Evolutionary conservation across 1,284 basidiomycete species (phyloP).

Genomic region (Pyrrhoderma noxium): DNA sequence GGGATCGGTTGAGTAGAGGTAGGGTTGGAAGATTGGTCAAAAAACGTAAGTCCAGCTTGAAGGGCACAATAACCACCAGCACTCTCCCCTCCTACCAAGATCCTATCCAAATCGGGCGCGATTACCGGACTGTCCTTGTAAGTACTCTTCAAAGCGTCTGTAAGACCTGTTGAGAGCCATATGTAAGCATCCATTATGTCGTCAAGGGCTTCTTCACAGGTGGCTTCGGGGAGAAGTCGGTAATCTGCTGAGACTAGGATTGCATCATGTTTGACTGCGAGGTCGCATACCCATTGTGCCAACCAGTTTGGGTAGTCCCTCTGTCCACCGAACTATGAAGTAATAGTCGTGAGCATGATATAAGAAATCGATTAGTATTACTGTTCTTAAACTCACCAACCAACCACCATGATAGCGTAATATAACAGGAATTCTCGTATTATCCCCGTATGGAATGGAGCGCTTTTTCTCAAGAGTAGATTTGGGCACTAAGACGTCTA

Average conservation of each 20-base stretch:
- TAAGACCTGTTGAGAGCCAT: constrained; percentile 2
- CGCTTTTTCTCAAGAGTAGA: not conserved
- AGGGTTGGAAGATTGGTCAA: not conserved
- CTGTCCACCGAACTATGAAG: constrained; percentile 16
- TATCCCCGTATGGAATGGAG: too few species aligned
- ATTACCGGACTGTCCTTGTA: constrained; percentile 69
- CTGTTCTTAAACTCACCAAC: constrained; percentile 12
- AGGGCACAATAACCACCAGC: constrained; percentile 14
- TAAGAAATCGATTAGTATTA: too few species aligned
- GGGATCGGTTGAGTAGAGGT: not conserved
- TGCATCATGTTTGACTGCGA: constrained; percentile 5
- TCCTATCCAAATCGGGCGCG: constrained; percentile 31
- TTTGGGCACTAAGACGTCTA: constrained; percentile 14
- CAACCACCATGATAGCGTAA: constrained; percentile 10
- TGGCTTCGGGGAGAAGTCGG: constrained; percentile 13
- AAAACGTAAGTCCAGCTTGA: constrained; percentile 10
- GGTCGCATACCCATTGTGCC: constrained; percentile 6
- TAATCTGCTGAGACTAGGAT: constrained; percentile 11
- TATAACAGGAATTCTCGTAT: constrained; percentile 6
- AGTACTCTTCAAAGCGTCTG: constrained; percentile 59
- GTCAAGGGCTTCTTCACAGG: constrained; percentile 8
- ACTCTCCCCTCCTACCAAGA: constrained; percentile 11
- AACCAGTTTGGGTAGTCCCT: constrained; percentile 7
- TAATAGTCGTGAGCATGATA: too few species aligned
- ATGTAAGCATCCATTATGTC: constrained; percentile 7